Evolutionary conservation across 2,329 filamentous ascomycete species (phyloP), one percentile per base, ranked within the genome.

Genomic region (Ophiostoma populinum): DNA sequence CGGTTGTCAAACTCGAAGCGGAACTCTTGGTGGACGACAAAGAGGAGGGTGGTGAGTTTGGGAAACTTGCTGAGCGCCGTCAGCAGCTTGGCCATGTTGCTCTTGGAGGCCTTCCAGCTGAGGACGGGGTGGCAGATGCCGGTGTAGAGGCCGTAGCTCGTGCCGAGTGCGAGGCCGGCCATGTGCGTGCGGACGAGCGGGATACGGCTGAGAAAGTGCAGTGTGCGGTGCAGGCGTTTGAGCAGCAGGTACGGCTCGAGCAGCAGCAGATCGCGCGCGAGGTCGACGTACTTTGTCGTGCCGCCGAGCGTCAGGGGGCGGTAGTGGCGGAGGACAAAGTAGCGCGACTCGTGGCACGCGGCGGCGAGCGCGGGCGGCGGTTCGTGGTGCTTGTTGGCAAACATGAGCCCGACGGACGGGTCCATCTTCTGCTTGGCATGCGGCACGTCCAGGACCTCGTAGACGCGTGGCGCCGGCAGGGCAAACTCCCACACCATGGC

Each of bases 211-310:
- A 64, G 55, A 33, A 63, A 57, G 20, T 58, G 55, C 29, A 63
- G 48, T 12, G 60, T 57, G 27, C 61, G 59, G 40, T 62, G 51
- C 15, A 64, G 50, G 33, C 58, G 51, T 47, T 61, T 59, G 43
- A 62, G 56, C 32, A 62, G 56, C 7, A 64, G 49, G 43, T 62
- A 63, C 2, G 59, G 60, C 42, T 64, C 61, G 22, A 64, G 54
- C 17, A 64, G 48, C 22, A 64, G 47, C 24, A 63, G 55, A 40
- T 64, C 61, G 22, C 59, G 55, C 20, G 52, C 50, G 8, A 62
- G 52, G 41, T 63, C 58, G 40, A 64, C 51, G 28, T 55, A 58
- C 42, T 64, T 63, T 32, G 61, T 61, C n/a, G 58, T 60, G 20
- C 47, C 45, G 6, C 58, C 58, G 30, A 64, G 53, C 1, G 51